phyloP scores from a whole-genome alignment of 2,329 filamentous ascomycete species.

The Cercospora beticola region DNA sequence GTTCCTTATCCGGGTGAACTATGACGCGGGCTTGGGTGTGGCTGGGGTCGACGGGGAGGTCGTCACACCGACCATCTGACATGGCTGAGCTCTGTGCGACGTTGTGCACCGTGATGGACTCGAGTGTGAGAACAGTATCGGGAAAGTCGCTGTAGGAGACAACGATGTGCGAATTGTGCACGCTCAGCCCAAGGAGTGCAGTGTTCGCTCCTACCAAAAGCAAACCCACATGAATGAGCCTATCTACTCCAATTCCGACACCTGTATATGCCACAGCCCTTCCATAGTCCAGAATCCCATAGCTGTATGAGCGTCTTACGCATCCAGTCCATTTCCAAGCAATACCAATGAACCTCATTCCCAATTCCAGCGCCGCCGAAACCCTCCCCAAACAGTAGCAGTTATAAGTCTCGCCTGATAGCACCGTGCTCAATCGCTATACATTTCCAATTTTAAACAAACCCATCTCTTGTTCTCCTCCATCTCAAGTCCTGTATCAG shows the following conservation, averaged over 20 bases:
- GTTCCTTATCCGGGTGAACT: not conserved
- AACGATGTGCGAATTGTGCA: not conserved
- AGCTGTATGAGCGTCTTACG: not conserved
- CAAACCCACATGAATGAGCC: not conserved
- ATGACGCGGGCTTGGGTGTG: not conserved
- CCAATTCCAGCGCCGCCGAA: not conserved
- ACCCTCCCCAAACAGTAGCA: not conserved
- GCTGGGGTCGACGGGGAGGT: not conserved
- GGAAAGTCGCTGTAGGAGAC: not conserved
- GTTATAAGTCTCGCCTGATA: not conserved
- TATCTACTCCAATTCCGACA: not conserved
- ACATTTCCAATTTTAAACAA: not conserved
- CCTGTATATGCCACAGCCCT: not conserved
- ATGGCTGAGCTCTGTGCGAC: not conserved
- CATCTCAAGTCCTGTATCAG: not conserved
- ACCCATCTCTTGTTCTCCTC: not conserved
- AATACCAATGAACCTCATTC: not conserved
- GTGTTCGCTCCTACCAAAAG: not conserved
- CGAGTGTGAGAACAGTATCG: not conserved
- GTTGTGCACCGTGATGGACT: not conserved
- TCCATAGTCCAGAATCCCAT: not conserved
- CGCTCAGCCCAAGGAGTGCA: not conserved
- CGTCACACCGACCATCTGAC: not conserved
- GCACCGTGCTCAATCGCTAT: conserved; percentile 13
- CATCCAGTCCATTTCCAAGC: not conserved